Evolutionary conservation across 2,329 filamentous ascomycete genomes (phyloP).

Genomic region (Xylariaceae sp.): DNA sequence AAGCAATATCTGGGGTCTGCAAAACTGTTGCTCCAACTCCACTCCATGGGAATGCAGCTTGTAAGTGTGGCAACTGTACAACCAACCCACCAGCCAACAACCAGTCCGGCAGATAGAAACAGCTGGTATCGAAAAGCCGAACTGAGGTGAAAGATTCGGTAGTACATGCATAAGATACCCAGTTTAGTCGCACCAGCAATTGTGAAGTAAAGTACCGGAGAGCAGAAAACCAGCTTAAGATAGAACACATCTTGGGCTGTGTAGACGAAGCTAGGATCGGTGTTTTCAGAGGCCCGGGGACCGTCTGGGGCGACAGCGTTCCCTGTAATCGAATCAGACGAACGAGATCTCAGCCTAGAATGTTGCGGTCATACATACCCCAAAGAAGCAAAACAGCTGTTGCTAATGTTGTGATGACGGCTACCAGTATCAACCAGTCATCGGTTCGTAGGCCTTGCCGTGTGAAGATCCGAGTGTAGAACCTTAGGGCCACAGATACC

Average conservation of each 20-base stretch:
- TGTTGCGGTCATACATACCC: too few species aligned
- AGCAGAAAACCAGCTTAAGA: conserved; percentile 29
- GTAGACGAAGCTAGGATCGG: conserved; percentile 24
- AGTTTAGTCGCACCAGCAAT: conserved; percentile 40
- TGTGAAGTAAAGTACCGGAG: conserved; percentile 41
- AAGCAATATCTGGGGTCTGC: conserved; percentile 34
- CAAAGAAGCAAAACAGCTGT: too few species aligned
- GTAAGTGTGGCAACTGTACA: conserved; percentile 33
- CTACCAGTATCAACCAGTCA: conserved; percentile 12
- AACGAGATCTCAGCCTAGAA: too few species aligned
- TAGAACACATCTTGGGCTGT: conserved; percentile 24
- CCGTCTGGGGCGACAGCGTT: conserved; percentile 24
- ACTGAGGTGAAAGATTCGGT: conserved; percentile 40
- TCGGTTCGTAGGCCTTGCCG: conserved; percentile 15
- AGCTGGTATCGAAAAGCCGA: conserved; percentile 36
- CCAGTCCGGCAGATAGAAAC: conserved; percentile 20
- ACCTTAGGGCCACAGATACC: conserved; percentile 10
- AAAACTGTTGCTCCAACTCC: conserved; percentile 26
- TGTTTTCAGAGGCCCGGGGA: conserved; percentile 15
- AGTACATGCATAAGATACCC: conserved; percentile 43
- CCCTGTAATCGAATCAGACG: too few species aligned
- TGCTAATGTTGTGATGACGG: not conserved
- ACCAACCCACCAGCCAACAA: conserved; percentile 34
- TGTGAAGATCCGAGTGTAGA: conserved; percentile 5
- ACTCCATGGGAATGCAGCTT: conserved; percentile 36